Conservation (phyloP, 768 basidiomycete species). For the Tylopilus subfusipes region DNA sequence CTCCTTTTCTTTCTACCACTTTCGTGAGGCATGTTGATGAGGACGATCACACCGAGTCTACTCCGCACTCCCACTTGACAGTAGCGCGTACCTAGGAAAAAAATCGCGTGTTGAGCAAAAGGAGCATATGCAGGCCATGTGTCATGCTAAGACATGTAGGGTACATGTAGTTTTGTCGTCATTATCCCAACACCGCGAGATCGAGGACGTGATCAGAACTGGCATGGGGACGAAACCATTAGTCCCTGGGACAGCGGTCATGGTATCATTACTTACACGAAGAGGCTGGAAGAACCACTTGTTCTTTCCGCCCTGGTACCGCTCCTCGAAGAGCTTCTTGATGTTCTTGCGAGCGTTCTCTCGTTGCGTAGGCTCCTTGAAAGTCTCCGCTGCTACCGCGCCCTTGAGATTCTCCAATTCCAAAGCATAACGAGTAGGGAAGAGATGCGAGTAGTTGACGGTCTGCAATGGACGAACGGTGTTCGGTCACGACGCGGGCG, state of each 20-base stretch:
- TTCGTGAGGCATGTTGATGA: background rate
- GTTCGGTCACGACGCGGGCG: background rate
- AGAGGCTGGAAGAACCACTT: constrained; percentile 94
- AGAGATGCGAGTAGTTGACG: constrained; percentile 97
- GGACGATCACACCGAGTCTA: background rate
- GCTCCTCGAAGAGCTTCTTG: constrained; percentile 95
- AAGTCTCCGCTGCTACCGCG: constrained; percentile 77
- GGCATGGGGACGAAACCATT: background rate
- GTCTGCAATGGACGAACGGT: constrained; percentile 48
- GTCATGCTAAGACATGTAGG: constrained; percentile 29
- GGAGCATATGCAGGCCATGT: constrained; percentile 24
- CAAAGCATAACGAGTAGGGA: constrained; percentile 98
- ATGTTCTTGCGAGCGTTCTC: constrained; percentile 94
- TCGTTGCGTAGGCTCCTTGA: constrained; percentile 96
- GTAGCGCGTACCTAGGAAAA: background rate
- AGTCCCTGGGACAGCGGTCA: background rate
- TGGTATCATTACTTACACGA: constrained; percentile 48
- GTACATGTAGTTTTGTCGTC: constrained; percentile 39
- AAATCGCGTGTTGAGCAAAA: background rate
- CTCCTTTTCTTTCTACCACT: constrained; percentile 13
- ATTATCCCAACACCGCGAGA: constrained; percentile 15
- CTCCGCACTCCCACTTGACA: too few relatives aligned
- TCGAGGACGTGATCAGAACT: constrained; percentile 36
- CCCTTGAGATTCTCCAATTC: constrained; percentile 96
- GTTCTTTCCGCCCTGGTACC: constrained; percentile 93